These are phyloP conservation scores for Articulospora tetracladia DNA, from an alignment of 495 filamentous ascomycete species.

Conservation along the genomic window DNA sequence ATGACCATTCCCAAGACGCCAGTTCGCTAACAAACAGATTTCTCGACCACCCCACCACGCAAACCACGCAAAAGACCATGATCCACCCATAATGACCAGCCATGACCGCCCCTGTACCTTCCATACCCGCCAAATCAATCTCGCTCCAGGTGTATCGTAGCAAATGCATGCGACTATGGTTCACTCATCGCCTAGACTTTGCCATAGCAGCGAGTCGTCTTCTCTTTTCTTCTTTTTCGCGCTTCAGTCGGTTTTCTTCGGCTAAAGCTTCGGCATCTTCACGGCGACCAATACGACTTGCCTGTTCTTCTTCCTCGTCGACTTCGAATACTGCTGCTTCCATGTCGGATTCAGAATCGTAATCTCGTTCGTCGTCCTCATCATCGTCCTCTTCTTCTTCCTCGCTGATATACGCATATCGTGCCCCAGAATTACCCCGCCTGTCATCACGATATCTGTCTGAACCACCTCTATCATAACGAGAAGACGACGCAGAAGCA, in stretches of 20 bases:
- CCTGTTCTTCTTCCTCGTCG: constrained; percentile 52
- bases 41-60: neutral
- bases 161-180: neutral
- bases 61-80: neutral
- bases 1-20: constrained; percentile 15
- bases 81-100: neutral
- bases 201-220: constrained; percentile 24
- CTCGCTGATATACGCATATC: constrained; percentile 28
- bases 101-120: neutral
- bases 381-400: constrained; percentile 46
- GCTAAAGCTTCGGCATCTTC: constrained; percentile 44
- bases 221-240: constrained; percentile 28
- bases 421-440: constrained; percentile 12
- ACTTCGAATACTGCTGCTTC: constrained; percentile 58
- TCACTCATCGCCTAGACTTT: constrained; percentile 13
- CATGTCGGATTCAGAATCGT: constrained; percentile 55
- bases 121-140: neutral
- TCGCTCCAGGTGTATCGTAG: neutral
- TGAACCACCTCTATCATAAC: constrained; percentile 24
- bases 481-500: constrained; percentile 11
- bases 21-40: constrained; percentile 18
- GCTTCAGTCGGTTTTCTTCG: constrained; percentile 35
- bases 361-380: constrained; percentile 54
- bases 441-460: constrained; percentile 15
- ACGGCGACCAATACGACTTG: constrained; percentile 39